Base-by-base conservation (phyloP, 2,329 filamentous ascomycete species). In the Phialophora chinensis region DNA sequence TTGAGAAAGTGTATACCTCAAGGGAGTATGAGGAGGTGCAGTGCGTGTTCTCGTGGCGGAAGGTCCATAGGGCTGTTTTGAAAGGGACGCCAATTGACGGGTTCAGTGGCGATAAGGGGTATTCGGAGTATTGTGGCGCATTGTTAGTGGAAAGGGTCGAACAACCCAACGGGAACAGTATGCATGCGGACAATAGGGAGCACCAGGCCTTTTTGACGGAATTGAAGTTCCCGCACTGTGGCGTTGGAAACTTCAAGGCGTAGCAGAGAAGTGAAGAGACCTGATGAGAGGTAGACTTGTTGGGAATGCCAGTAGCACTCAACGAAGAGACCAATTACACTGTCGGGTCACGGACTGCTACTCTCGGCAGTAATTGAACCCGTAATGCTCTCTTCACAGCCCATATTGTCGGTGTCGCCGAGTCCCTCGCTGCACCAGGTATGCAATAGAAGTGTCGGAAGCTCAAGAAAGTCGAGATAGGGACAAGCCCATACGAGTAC, bases 101-200 rank as follows among this genome's bases (percentile, higher is more conserved):
- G 55, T 58, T 58, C 53, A 56, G 53, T 3, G 53, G 53, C 29
- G 12, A 56, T 23, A n/a, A 35, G 29, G 53, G 17, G n/a, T 56
- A 56, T 38, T 56, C 53, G 4, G 29, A 56, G 53, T 35, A 35
- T 12, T 56, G 53, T 56, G 27, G 29, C 14, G 53, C 12, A 4
- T 33, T 56, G 53, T n/a, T 56, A 6, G 53, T 56, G 25, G 53
- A 56, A 56, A 35, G 27, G 12, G n/a, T 35, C 11, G 53, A 17
- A 31, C 4, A 11, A 35, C 14, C 27, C 17, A 20, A 1, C n/a
- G 29, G 38, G 53, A 17, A 56, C n/a, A 35, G 29, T 56, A 8
- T 35, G 10, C 29, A 35, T 38, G 29, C 29, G 25, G 53, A 56
- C 29, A 35, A 35, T 35, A 35, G n/a, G 31, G 29, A 20, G 8